Evolutionary conservation across 2,329 filamentous ascomycete genomes (phyloP), one percentile per base, ranked within the genome.

Genomic region (Colletotrichum navitas): DNA sequence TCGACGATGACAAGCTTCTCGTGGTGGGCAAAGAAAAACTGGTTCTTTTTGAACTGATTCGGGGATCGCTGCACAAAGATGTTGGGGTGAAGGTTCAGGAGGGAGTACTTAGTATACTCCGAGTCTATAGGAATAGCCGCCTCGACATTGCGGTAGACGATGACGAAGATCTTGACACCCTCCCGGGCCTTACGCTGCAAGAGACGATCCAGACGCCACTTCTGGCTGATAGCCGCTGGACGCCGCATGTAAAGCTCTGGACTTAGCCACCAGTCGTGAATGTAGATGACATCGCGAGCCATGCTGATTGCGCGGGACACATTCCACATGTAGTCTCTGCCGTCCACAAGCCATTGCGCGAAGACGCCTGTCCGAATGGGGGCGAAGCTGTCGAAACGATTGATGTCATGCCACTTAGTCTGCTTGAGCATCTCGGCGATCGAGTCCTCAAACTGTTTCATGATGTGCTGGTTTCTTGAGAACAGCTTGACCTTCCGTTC

Each of bases 281-380:
- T 98, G 81, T 98, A 98, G 76, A 99, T 95, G 73, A 98, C 95
- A 83, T 98, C 96, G 77, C 94, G 94, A 11, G 96, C 96, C 90
- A 98, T 97, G 79, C 94, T 96, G 77, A 99, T 97, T 16, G 96
- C 96, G 74, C 95, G 90, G 14, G 95, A 98, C 10, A 98, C 94
- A 80, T 98, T 97, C 96, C 96, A 99, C 95, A 98, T 98, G 85
- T 98, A 97, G 80, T 99, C 96, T 75, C 96, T 90, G 21, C 94
- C 96, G 81, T 99, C 96, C 0, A 99, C 95, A 11, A 99, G 88
- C 95, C 95, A 98, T 78, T 98, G 94, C 2, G 95, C 94, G 82
- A 95, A 96, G 36, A 96, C 94, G 54, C 92, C 92, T 58, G 90
- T 90, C 71, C 96, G 90, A 1, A 98, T 92, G 0, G 96, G 96